Conservation (phyloP, 179 eudicot genomes). For the Corrigiola litoralis region DNA sequence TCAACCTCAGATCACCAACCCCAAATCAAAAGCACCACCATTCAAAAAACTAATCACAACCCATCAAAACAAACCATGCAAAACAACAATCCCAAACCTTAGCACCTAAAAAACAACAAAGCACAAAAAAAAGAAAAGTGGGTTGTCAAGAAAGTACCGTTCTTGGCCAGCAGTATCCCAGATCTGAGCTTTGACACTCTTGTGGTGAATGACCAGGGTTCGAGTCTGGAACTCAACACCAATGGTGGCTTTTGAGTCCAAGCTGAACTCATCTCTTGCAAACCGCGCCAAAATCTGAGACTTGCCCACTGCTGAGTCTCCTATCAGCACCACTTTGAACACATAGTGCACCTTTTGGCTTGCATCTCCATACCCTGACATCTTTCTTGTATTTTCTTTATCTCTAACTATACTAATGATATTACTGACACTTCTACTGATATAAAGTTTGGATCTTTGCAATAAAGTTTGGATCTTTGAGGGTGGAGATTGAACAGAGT, state of each 20-base stretch:
- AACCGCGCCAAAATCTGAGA: constrained; percentile 58
- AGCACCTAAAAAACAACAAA: background rate
- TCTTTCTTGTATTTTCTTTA: background rate
- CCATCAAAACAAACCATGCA: too few relatives aligned
- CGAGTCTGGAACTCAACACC: constrained; percentile 74
- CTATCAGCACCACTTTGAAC: constrained; percentile 61
- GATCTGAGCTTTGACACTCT: constrained; percentile 72
- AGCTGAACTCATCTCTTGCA: constrained; percentile 58
- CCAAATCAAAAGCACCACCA: background rate
- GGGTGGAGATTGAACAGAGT: background rate
- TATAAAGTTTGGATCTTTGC: background rate
- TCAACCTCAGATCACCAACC: background rate
- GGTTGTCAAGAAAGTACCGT: constrained; percentile 28
- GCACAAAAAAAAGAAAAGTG: background rate
- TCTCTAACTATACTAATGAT: too few relatives aligned
- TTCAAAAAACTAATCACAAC: background rate
- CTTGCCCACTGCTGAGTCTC: constrained; percentile 68
- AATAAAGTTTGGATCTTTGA: background rate
- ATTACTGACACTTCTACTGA: background rate
- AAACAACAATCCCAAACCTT: background rate
- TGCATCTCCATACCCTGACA: constrained; percentile 30
- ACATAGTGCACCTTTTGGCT: constrained; percentile 56
- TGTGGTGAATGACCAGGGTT: constrained; percentile 44
- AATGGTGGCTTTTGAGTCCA: constrained; percentile 64
- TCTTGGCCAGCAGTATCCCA: constrained; percentile 81